Evolutionary conservation across 805 yeast genomes (phyloP).

Genomic region (Cephaloascus fragrans): DNA sequence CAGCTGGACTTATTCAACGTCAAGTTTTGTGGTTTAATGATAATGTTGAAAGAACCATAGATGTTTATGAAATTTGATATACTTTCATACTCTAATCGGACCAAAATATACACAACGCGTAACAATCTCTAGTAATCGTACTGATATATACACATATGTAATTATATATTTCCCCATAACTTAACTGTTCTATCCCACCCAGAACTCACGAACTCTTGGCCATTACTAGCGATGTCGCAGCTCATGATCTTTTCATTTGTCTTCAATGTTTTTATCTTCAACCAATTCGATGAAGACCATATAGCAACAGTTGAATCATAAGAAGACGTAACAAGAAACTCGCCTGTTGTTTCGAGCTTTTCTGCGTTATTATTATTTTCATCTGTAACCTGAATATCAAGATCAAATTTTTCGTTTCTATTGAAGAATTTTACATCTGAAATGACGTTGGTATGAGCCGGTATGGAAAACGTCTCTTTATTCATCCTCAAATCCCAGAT

Average conservation of each 20-base stretch:
- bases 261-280: conserved; percentile 37
- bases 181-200: conserved; percentile 85
- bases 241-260: conserved; percentile 67
- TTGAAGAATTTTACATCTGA: conserved; percentile 51
- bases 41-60: too few relatives aligned
- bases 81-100: too few relatives aligned
- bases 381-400: conserved; percentile 15
- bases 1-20: too few relatives aligned
- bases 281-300: conserved; percentile 68
- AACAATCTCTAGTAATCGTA: too few relatives aligned
- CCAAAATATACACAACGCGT: too few relatives aligned
- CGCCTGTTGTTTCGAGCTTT: conserved; percentile 25
- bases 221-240: conserved; percentile 42
- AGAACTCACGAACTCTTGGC: conserved; percentile 40
- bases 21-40: too few relatives aligned
- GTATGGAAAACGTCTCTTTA: conserved; percentile 39
- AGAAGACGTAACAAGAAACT: conserved; percentile 48
- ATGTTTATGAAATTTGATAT: too few relatives aligned
- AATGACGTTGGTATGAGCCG: conserved; percentile 68
- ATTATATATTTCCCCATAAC: conserved; percentile 33
- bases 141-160: too few relatives aligned
- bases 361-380: conserved; percentile 18
- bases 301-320: conserved; percentile 60
- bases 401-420: conserved; percentile 8
- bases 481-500: conserved; percentile 73